Percentiles rank a stretch among this genome's conserved stretches.
phyloP scores from a whole-genome alignment of 345 rosid genomes.

The Gossypioides kirkii region DNA sequence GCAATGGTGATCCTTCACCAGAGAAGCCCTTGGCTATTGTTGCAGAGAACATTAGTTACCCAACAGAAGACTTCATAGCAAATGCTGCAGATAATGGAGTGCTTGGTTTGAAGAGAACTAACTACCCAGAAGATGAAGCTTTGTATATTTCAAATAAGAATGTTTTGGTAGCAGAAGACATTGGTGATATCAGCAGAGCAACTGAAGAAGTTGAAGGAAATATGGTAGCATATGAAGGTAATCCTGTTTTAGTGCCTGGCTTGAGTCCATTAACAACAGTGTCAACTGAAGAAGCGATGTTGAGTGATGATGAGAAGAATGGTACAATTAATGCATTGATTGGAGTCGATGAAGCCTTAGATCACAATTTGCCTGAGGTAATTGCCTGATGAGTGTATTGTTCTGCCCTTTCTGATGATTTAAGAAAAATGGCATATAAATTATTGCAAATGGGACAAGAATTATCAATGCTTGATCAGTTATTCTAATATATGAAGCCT shows the following conservation, averaged over 20 bases:
- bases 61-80: constrained; percentile 20
- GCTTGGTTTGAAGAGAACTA: constrained; percentile 17
- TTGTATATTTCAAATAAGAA: constrained; percentile 9
- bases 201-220: constrained; percentile 23
- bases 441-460: background rate
- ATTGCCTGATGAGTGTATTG: constrained; percentile 36
- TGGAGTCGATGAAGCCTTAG: constrained; percentile 29
- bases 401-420: constrained; percentile 4
- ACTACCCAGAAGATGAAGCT: constrained; percentile 17
- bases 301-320: constrained; percentile 19
- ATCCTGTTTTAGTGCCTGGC: constrained; percentile 69
- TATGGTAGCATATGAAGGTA: constrained; percentile 35
- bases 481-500: background rate
- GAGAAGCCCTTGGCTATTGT: constrained; percentile 25
- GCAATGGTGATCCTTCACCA: constrained; percentile 10
- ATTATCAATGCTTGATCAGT: background rate
- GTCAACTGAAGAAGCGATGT: constrained; percentile 22
- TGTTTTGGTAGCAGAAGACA: background rate
- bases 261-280: constrained; percentile 28
- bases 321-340: constrained; percentile 23
- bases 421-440: background rate
- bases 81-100: constrained; percentile 16
- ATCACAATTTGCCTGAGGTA: constrained; percentile 42
- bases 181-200: constrained; percentile 14
- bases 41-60: constrained; percentile 34